A percentile compares a stretch with the other conserved stretches of the same genome.
Evolutionary conservation across 164 flowering plant genomes (phyloP).

Genomic region (Dillenia turbinata): DNA sequence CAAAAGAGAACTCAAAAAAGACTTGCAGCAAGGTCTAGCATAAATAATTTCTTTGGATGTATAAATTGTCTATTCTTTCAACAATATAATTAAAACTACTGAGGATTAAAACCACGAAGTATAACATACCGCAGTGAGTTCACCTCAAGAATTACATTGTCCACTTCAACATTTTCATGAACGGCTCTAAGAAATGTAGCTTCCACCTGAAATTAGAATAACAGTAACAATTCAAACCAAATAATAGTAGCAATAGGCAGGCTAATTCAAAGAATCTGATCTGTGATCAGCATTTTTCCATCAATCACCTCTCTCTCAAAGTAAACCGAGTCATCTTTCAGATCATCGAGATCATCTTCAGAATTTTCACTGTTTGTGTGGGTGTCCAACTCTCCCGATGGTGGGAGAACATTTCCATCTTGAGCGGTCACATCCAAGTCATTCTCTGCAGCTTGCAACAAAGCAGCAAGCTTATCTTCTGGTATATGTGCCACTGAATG

Average conservation of each 20-base stretch:
- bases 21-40: too few relatives aligned
- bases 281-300: constrained; percentile 3
- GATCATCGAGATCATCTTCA: constrained; percentile 41
- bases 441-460: constrained; percentile 26
- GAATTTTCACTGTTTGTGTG: constrained; percentile 40
- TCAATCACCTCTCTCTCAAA: constrained; percentile 86
- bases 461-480: constrained; percentile 59
- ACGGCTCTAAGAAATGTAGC: constrained; percentile 88
- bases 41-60: too few relatives aligned
- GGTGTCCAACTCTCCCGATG: constrained; percentile 60
- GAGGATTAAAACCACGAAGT: neutral
- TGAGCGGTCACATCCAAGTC: constrained; percentile 45
- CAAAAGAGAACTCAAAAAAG: too few relatives aligned
- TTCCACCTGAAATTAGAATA: constrained; percentile 62
- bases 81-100: too few relatives aligned
- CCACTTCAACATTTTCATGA: constrained; percentile 64
- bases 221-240: neutral
- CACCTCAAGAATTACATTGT: constrained; percentile 71
- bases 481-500: constrained; percentile 92
- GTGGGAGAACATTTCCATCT: constrained; percentile 42
- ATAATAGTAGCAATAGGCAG: too few relatives aligned
- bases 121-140: constrained; percentile 72
- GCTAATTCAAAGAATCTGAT: neutral
- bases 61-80: too few relatives aligned
- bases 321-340: constrained; percentile 40